Base-by-base conservation (phyloP, 352 stramenopile species). In the Phytophthora citricola region DNA sequence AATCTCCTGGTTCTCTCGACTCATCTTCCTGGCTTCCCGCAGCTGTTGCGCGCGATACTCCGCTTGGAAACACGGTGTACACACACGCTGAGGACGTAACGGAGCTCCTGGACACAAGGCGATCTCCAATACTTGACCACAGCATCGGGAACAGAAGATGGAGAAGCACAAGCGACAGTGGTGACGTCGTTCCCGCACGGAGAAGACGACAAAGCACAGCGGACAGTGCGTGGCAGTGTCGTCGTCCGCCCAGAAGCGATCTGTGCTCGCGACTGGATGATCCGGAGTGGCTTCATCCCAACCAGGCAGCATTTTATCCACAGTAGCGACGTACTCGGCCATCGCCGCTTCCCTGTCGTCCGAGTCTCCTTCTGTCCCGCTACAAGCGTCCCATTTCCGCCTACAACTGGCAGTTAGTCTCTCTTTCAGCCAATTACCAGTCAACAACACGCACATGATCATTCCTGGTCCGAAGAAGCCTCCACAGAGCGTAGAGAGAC, bases 141-240 rank as follows among this genome's bases (percentile, higher is more conserved):
- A 88, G 72, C 85, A 93, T 4, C 58, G 17, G n/a, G 52, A 56
- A 36, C 85, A 93, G 43, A 87, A 93, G 14, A 93, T 87, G 15
- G 86, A 75, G 59, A 93, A 69, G 66, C 85, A 93, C 51, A 92
- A 64, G 9, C 83, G 85, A 53, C 85, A 93, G 57, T 93, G 85
- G 26, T 92, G 85, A 7, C 85, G 79, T 11, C 85, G 83, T 20
- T 66, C 60, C 4, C 69, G 64, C 17, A 75, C 49, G 2, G 66
- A 60, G 55, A 93, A 93, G 27, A 40, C n/a, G 20, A 59, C 60
- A 22, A 69, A 74, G 43, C 85, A 93, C 50, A 72, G 63, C 27
- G 83, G 66, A 47, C 85, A 93, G 34, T 80, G 61, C 2, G 61
- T 59, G 5, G 60, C 65, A 0, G 63, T 51, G 1, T 67, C 24